Evolutionary conservation across 78 protist genomes (phyloP).

Genomic region (Parvularia atlantis): DNA sequence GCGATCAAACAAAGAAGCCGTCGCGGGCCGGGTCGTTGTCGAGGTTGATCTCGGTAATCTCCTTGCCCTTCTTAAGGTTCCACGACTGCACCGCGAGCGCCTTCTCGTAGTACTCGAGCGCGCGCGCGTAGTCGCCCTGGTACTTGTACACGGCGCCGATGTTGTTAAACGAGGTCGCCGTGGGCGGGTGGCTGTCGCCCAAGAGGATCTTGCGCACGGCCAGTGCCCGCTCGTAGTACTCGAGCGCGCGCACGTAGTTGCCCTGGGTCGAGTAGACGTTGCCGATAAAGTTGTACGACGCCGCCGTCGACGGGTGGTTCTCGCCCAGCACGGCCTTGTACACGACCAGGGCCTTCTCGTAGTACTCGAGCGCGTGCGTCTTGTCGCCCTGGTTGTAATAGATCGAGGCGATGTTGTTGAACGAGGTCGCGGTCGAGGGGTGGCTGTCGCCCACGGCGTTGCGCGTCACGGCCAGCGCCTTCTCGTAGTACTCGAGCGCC

Average conservation of each 20-base stretch:
- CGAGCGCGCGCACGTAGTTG: background rate
- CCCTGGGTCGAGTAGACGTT: background rate
- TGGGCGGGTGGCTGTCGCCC: no score
- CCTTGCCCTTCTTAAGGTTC: no score
- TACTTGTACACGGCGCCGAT: no score
- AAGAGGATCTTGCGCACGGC: background rate
- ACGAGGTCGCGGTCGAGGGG: background rate
- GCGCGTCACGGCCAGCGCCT: background rate
- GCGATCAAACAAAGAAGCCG: background rate
- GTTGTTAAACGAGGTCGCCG: no score
- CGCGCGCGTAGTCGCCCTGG: no score
- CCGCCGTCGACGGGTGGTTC: background rate
- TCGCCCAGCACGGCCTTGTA: background rate
- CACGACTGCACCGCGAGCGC: no score
- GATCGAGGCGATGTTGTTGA: conserved; percentile 4
- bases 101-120: no score
- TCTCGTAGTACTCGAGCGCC: conserved; percentile 3
- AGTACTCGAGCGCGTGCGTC: background rate
- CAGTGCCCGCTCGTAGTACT: background rate
- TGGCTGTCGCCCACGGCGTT: background rate
- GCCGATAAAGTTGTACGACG: background rate
- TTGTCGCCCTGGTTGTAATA: background rate
- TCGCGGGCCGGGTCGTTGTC: background rate
- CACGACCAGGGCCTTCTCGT: background rate
- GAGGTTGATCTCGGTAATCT: no score